Evolutionary conservation across 768 basidiomycete species (phyloP), one percentile per base, ranked within the genome.

Genomic region (Clathrus columnatus): DNA sequence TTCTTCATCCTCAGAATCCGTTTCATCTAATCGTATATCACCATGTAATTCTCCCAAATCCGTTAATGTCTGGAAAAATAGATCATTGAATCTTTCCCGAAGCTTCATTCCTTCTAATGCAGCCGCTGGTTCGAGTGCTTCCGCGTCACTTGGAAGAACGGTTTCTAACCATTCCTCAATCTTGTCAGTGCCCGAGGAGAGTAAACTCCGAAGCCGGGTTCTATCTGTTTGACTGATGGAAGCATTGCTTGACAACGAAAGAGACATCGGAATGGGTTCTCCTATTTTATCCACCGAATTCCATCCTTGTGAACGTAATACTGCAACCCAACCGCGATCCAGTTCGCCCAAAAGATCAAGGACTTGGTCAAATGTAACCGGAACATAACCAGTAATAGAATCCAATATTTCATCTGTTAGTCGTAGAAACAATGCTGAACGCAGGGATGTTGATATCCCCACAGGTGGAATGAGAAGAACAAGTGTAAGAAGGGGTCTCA

Each of bases 381-480:
- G 73, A 2, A 70, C 67, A 63, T 91, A 91, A 5, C 85, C 84
- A 4, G 77, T 69, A 7, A 87, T 76, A 8, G 79, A 74, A 56
- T 67, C 69, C 60, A 90, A 69, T 17, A 80, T 73, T 48, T 89
- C 87, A 51, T 80, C 79, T 2, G 85, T 89, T 7, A 89, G 71
- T 24, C 81, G 82, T 21, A 91, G 79, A n/a, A 90, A 72, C 57
- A 81, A 80, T 2, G 81, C 73, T 7, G 74, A 81, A 7, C 88
- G 80, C 4, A 90, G 73, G 14, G 80, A 70, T 4, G 83, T 79
- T 2, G 87, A 88, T 0, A 85, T 83, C 57, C 82, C 80, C 16
- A 85, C 65, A 11, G 88, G 87, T 0, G 87, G 88, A 48, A 89
- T 85, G 63, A 83, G 86, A 18, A 89, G 71, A 42, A 87, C 74